Evolutionary conservation across 2,329 filamentous ascomycete species (phyloP).

Genomic region (Aureobasidium sp.): DNA sequence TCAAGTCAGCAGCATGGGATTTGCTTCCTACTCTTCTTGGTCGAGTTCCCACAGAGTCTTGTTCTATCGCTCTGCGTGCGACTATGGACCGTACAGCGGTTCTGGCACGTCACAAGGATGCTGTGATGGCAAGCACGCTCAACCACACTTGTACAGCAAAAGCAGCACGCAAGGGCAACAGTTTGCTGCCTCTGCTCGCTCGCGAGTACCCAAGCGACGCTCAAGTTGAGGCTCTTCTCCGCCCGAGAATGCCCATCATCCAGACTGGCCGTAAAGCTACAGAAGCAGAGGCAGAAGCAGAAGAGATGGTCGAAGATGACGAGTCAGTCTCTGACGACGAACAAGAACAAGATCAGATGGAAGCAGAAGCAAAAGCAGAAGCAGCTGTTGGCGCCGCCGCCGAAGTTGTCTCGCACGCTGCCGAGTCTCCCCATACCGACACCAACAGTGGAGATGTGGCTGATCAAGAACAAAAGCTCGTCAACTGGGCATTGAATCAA

Average conservation of each 20-base stretch:
- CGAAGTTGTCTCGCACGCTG: neutral
- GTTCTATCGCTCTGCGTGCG: constrained; percentile 65
- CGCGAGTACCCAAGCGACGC: constrained; percentile 56
- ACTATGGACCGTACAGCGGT: constrained; percentile 78
- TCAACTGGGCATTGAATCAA: constrained; percentile 8
- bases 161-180: constrained; percentile 46
- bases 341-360: neutral
- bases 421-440: neutral
- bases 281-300: constrained; percentile 21
- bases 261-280: constrained; percentile 20
- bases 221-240: constrained; percentile 64
- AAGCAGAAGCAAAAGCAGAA: neutral
- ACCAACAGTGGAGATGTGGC: neutral
- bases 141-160: constrained; percentile 63
- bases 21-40: constrained; percentile 59
- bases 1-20: constrained; percentile 50
- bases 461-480: neutral
- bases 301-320: constrained; percentile 16
- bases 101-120: constrained; percentile 58
- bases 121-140: constrained; percentile 74
- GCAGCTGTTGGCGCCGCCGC: neutral
- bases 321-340: neutral
- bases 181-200: constrained; percentile 72
- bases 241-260: constrained; percentile 42
- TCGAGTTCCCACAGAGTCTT: constrained; percentile 56